Conservation (phyloP, 129 eudicot species). For the Tanacetum coccineum region DNA sequence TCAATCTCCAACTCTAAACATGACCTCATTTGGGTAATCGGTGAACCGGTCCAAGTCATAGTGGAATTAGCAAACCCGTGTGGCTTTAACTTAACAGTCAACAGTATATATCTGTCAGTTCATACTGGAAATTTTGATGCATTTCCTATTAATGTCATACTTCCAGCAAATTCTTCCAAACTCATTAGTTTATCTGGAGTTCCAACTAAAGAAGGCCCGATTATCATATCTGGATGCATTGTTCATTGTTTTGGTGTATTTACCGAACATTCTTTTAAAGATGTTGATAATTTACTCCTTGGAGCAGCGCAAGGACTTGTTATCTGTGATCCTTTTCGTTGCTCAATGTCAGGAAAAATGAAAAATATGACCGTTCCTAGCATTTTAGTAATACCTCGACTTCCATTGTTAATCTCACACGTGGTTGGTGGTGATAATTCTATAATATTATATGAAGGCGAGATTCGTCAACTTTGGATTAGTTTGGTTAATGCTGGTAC, state of each 20-base stretch:
- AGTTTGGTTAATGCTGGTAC: constrained; percentile 93
- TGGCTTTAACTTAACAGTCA: constrained; percentile 75
- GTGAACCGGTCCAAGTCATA: constrained; percentile 90
- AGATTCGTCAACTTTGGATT: constrained; percentile 74
- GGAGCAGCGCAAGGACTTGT: constrained; percentile 99
- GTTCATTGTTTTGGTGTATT: constrained; percentile 93
- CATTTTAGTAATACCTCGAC: constrained; percentile 67
- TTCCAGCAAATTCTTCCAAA: constrained; percentile 77
- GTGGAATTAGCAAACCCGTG: constrained; percentile 98
- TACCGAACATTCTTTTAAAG: constrained; percentile 84
- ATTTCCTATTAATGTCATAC: constrained; percentile 75
- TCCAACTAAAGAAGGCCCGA: constrained; percentile 79
- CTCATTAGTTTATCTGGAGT: constrained; percentile 82
- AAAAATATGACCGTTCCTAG: constrained; percentile 58
- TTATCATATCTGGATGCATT: constrained; percentile 78
- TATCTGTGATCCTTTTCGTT: constrained; percentile 85
- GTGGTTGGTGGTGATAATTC: constrained; percentile 88
- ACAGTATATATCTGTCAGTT: constrained; percentile 74
- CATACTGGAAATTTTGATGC: constrained; percentile 85
- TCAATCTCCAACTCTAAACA: constrained; percentile 50
- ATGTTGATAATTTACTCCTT: constrained; percentile 74
- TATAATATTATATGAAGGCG: constrained; percentile 82
- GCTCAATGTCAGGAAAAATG: constrained; percentile 66
- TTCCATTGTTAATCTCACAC: constrained; percentile 87
- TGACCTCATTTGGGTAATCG: constrained; percentile 81